Conservation (phyloP, 352 stramenopile genomes). For the Aphanomyces stellatus region DNA sequence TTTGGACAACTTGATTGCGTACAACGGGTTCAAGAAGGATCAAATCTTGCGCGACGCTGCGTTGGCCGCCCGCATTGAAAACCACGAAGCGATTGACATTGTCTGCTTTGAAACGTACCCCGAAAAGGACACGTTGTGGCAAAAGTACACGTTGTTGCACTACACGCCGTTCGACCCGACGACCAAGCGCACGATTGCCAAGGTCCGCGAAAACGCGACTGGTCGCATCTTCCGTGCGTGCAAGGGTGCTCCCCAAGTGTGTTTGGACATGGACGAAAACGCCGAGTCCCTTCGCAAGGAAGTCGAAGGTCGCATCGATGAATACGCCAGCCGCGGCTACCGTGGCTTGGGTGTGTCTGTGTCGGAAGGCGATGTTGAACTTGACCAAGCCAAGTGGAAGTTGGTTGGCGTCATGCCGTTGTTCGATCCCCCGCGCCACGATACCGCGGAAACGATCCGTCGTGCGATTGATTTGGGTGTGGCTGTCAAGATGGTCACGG, state of each 20-base stretch:
- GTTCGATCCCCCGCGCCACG: slow-evolving; percentile 84
- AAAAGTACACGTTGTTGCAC: slow-evolving; percentile 37
- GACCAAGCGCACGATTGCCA: slow-evolving; percentile 57
- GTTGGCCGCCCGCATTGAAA: slow-evolving; percentile 16
- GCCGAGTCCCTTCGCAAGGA: slow-evolving; percentile 42
- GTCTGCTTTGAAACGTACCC: slow-evolving; percentile 28
- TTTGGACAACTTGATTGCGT: slow-evolving; percentile 26
- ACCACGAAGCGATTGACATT: slow-evolving; percentile 19
- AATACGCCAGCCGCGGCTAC: slow-evolving; percentile 55
- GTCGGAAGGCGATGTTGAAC: neutral
- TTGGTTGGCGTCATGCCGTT: slow-evolving; percentile 90
- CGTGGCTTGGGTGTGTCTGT: slow-evolving; percentile 23
- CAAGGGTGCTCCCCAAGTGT: slow-evolving; percentile 92
- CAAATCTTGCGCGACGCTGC: slow-evolving; percentile 17
- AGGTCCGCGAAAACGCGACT: slow-evolving; percentile 23
- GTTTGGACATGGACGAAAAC: slow-evolving; percentile 77
- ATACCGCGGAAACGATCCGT: slow-evolving; percentile 60
- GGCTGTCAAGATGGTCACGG: slow-evolving; percentile 91
- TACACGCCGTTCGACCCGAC: slow-evolving; percentile 62
- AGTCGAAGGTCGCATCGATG: slow-evolving; percentile 76
- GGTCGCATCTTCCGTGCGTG: slow-evolving; percentile 36
- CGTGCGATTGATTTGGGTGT: slow-evolving; percentile 79
- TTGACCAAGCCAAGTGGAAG: slow-evolving; percentile 45
- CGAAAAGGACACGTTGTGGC: slow-evolving; percentile 53
- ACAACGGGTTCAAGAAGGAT: slow-evolving; percentile 14